Evolutionary conservation across 495 filamentous ascomycete genomes (phyloP).

Genomic region (Hypoxylon crocopeplum): DNA sequence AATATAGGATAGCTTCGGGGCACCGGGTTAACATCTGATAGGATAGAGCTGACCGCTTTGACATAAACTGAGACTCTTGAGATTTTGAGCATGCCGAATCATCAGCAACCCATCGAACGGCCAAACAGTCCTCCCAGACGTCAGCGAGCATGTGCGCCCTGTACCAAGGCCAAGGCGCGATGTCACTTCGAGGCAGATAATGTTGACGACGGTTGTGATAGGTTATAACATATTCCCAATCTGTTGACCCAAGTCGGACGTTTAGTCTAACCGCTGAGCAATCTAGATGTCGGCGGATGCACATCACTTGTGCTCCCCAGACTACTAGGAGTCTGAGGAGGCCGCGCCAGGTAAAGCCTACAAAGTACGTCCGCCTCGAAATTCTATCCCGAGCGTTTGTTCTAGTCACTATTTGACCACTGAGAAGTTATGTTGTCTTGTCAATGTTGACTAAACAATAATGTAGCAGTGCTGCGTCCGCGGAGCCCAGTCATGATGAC

Average conservation of each 20-base stretch:
- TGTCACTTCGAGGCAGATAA: constrained; percentile 42
- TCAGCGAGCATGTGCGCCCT: constrained; percentile 43
- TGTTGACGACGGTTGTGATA: constrained; percentile 35
- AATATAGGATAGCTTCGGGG: too few relatives aligned
- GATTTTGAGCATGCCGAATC: constrained; percentile 11
- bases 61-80: too few relatives aligned
- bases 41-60: too few relatives aligned
- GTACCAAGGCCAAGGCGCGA: constrained; percentile 44
- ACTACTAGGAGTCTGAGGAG: constrained; percentile 41
- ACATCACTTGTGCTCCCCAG: constrained; percentile 37
- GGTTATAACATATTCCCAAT: constrained; percentile 22
- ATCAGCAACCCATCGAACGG: constrained; percentile 16
- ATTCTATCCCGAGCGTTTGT: not conserved
- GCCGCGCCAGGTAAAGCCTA: constrained; percentile 40
- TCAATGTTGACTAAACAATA: constrained; percentile 7
- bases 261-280: not conserved
- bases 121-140: constrained; percentile 40
- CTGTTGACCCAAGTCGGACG: too few relatives aligned
- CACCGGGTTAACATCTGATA: too few relatives aligned
- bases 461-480: not conserved
- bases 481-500: not conserved
- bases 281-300: constrained; percentile 38
- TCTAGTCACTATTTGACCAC: too few relatives aligned
- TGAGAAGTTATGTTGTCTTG: not conserved
- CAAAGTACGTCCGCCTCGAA: constrained; percentile 12